Evolutionary conservation across 371 early-diverging fungal species (phyloP), one percentile per base, ranked within the genome.

Genomic region (Mucor indicus): DNA sequence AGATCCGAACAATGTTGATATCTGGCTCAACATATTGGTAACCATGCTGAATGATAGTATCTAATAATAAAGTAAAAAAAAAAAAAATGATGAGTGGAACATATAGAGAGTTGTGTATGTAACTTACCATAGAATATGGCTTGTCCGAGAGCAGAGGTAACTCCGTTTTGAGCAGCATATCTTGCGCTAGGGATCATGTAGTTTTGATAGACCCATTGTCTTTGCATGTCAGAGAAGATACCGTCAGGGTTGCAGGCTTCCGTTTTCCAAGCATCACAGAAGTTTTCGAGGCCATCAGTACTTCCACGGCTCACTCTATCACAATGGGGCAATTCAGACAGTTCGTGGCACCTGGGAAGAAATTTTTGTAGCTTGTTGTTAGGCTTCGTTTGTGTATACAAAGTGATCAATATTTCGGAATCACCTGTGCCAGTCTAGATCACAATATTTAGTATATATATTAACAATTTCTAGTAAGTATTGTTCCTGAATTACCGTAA

Each of bases 401-500:
- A 51, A 15, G 67, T 21, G 4, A 82, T 53, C 4, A 82, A 56
- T 2, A 56, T 58, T 47, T 68, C 62, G 0, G 74, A 66, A 41
- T 79, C 80, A 7, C 74, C 69, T 35, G 80, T 78, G n/a, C 72
- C 76, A 5, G 80, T 73, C 69, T 68, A 46, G 2, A 23, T 21
- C 22, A 17, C 38, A 11, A 27, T 23, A 17, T 24, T 4, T 17
- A 42, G 24, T n/a, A 22, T 24, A 5, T 27, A 41, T 4, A 25
- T 24, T n/a, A n/a, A n/a, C n/a, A n/a, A n/a, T n/a, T n/a, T n/a
- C n/a, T n/a, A n/a, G n/a, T n/a, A n/a, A n/a, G n/a, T n/a, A n/a
- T n/a, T n/a, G n/a, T n/a, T n/a, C n/a, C n/a, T 22, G 5, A 9
- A 10, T 25, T 59, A 64, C 69, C 38, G 78, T 78, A 41, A 80